Evolutionary conservation across 2,329 filamentous ascomycete genomes (phyloP).

Genomic region (Ceratocystis diversiconidia): DNA sequence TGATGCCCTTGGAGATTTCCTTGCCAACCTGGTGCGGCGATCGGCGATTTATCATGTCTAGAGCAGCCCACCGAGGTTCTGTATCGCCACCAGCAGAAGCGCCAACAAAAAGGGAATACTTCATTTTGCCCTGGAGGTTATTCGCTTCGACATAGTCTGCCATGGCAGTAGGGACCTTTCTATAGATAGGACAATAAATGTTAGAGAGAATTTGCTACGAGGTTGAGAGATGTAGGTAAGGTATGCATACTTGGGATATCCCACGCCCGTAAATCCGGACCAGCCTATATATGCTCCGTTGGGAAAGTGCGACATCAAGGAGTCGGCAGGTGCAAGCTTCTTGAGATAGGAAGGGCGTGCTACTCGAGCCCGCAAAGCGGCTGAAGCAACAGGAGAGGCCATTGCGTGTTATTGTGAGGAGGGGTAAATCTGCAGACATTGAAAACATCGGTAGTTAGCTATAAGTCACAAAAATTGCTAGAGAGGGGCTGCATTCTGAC

Average conservation of each 20-base stretch:
- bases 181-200: background rate
- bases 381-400: slow-evolving; percentile 47
- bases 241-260: slow-evolving; percentile 55
- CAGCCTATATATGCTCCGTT: slow-evolving; percentile 79
- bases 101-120: slow-evolving; percentile 77
- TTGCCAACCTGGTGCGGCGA: slow-evolving; percentile 83
- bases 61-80: slow-evolving; percentile 76
- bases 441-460: slow-evolving; percentile 7
- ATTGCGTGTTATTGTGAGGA: slow-evolving; percentile 23
- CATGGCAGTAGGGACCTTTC: slow-evolving; percentile 53
- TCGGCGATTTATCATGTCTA: slow-evolving; percentile 82
- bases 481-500: background rate
- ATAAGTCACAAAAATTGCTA: background rate
- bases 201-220: background rate
- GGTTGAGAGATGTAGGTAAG: background rate
- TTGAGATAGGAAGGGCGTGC: slow-evolving; percentile 62
- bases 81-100: slow-evolving; percentile 83
- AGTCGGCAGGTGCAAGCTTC: slow-evolving; percentile 66
- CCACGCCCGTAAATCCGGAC: slow-evolving; percentile 83
- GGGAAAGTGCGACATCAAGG: slow-evolving; percentile 67
- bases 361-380: slow-evolving; percentile 61
- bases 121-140: slow-evolving; percentile 65
- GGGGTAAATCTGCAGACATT: slow-evolving; percentile 13
- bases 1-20: slow-evolving; percentile 79
- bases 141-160: slow-evolving; percentile 86